Conservation (phyloP, 2,329 filamentous ascomycete species). For the Trichoderma pleuroti region DNA sequence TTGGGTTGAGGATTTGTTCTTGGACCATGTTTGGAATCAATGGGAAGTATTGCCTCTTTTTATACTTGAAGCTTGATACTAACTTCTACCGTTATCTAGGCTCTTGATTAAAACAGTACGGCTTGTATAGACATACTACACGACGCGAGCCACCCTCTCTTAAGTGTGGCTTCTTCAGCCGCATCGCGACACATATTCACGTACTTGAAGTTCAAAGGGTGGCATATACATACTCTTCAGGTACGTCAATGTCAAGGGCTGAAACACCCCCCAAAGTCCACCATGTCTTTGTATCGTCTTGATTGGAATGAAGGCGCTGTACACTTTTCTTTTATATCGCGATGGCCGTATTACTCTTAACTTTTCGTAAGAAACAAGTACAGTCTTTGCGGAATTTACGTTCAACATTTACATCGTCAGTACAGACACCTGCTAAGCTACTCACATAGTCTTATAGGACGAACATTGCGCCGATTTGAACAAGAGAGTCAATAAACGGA, state of each 20-base stretch:
- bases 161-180: neutral
- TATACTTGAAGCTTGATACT: neutral
- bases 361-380: no score
- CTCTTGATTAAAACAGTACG: neutral
- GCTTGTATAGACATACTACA: neutral
- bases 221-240: neutral
- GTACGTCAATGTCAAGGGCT: neutral
- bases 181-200: neutral
- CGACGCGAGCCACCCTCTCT: neutral
- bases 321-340: no score
- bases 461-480: no score
- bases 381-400: no score
- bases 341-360: no score
- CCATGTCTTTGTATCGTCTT: no score
- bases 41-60: neutral
- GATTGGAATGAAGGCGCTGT: no score
- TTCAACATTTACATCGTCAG: no score
- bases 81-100: neutral
- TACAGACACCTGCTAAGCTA: no score
- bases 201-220: fast-evolving
- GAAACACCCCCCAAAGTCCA: neutral
- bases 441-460: no score
- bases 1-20: neutral
- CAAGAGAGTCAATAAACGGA: no score
- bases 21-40: fast-evolving